phyloP scores from a whole-genome alignment of 352 stramenopile species.

The Phytophthora fragariae region DNA sequence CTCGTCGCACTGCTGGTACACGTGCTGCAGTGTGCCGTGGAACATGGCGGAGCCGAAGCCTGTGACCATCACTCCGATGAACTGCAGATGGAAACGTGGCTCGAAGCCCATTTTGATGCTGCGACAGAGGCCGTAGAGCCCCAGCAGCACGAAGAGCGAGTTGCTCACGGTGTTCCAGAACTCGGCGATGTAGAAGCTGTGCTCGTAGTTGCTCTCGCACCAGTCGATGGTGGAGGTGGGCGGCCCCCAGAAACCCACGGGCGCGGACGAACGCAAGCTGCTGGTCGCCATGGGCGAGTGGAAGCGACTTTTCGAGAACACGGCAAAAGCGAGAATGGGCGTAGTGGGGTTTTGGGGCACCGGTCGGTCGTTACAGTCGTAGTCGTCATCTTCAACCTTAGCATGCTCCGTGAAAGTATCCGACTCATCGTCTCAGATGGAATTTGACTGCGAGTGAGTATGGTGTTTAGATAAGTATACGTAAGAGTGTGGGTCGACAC shows the following conservation, averaged over 20 bases:
- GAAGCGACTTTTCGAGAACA: background rate
- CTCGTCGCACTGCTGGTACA: constrained; percentile 88
- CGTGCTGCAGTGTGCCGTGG: constrained; percentile 83
- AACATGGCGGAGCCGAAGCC: constrained; percentile 87
- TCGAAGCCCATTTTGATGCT: constrained; percentile 77
- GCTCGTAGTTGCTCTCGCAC: constrained; percentile 88
- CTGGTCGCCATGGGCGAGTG: background rate
- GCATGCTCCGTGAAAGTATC: background rate
- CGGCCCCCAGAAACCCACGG: constrained; percentile 66
- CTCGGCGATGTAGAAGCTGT: constrained; percentile 85
- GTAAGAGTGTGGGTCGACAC: background rate
- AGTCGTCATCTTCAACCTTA: constrained; percentile 1
- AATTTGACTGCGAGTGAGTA: constrained; percentile 1
- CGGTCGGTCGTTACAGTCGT: constrained; percentile 11
- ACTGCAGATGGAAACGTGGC: constrained; percentile 77
- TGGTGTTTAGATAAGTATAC: background rate
- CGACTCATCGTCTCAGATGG: background rate
- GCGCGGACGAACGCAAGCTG: constrained; percentile 1
- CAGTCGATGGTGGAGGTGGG: constrained; percentile 87
- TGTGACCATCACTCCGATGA: constrained; percentile 81
- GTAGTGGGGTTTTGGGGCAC: background rate
- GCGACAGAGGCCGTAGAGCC: constrained; percentile 75
- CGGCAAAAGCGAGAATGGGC: constrained; percentile 15
- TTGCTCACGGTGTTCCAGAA: constrained; percentile 92
- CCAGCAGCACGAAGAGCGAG: constrained; percentile 76